Conservation (phyloP, 164 flowering plant genomes). For the Annona squamosa region DNA sequence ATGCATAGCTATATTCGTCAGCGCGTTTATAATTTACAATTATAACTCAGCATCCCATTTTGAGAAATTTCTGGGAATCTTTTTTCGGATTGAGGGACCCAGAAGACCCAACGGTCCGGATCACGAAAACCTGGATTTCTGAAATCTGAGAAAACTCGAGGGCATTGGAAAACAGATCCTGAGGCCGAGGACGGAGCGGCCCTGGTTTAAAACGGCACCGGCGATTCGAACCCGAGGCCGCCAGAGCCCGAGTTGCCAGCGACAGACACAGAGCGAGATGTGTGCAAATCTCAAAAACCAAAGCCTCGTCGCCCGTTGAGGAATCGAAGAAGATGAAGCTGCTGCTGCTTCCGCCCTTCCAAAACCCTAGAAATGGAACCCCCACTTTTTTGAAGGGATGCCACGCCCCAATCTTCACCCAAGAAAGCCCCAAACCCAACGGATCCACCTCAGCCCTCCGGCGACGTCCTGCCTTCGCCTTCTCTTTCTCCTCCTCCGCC, state of each 20-base stretch:
- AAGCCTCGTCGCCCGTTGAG: not conserved
- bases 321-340: not conserved
- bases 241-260: not conserved
- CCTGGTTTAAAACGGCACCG: not conserved
- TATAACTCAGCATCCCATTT: too few species aligned
- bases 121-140: too few species aligned
- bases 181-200: not conserved
- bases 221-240: not conserved
- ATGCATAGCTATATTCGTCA: too few species aligned
- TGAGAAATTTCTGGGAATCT: too few species aligned
- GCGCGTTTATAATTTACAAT: too few species aligned
- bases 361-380: constrained; percentile 9
- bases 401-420: not conserved
- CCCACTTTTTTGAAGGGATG: constrained; percentile 3
- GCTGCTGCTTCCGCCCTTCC: not conserved
- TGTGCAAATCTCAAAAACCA: not conserved
- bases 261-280: not conserved
- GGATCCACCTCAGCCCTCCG: constrained; percentile 7
- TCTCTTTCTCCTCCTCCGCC: not conserved
- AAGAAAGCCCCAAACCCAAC: not conserved
- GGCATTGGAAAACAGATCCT: not conserved
- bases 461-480: constrained; percentile 3
- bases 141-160: not conserved
- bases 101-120: too few species aligned
- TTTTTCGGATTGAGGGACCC: too few species aligned